Conservation (phyloP, 2,329 filamentous ascomycete genomes). For the Arachnomyces sp. region DNA sequence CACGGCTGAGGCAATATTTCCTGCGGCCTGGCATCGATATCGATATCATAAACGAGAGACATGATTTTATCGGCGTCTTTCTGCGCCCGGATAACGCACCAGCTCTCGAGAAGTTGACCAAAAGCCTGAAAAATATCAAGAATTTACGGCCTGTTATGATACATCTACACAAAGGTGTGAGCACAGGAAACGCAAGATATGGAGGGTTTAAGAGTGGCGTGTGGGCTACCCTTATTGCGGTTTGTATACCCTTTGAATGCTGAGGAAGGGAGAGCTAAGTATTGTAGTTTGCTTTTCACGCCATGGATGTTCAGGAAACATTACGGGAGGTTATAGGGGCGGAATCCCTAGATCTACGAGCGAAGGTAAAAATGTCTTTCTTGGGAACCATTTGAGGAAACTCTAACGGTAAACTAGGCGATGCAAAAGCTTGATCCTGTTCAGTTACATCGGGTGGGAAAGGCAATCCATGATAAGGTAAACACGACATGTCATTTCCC, state of each 20-base stretch:
- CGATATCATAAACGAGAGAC: conserved; percentile 60
- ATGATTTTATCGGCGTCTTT: conserved; percentile 61
- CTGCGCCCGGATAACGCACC: conserved; percentile 60
- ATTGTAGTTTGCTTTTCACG: conserved; percentile 60
- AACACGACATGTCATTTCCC: conserved; percentile 4
- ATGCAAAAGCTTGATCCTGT: conserved; percentile 51
- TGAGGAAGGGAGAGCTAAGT: conserved; percentile 5
- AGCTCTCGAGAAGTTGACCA: conserved; percentile 48
- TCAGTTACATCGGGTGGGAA: conserved; percentile 59
- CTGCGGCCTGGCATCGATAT: conserved; percentile 68
- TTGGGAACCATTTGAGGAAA: not conserved
- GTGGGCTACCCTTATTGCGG: conserved; percentile 62
- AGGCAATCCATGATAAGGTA: conserved; percentile 61
- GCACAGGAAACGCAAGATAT: conserved; percentile 42
- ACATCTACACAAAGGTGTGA: conserved; percentile 71
- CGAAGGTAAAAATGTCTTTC: conserved; percentile 42
- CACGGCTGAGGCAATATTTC: conserved; percentile 69
- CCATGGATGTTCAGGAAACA: conserved; percentile 61
- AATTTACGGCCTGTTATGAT: conserved; percentile 64
- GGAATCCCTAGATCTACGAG: conserved; percentile 45
- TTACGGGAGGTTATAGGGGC: conserved; percentile 52
- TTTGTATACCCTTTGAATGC: conserved; percentile 19
- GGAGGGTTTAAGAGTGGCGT: conserved; percentile 56
- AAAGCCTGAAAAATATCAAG: conserved; percentile 61
- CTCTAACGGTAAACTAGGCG: conserved; percentile 36